Evolutionary conservation across 148 eudicot genomes (phyloP).

Genomic region (Arbutus unedo): DNA sequence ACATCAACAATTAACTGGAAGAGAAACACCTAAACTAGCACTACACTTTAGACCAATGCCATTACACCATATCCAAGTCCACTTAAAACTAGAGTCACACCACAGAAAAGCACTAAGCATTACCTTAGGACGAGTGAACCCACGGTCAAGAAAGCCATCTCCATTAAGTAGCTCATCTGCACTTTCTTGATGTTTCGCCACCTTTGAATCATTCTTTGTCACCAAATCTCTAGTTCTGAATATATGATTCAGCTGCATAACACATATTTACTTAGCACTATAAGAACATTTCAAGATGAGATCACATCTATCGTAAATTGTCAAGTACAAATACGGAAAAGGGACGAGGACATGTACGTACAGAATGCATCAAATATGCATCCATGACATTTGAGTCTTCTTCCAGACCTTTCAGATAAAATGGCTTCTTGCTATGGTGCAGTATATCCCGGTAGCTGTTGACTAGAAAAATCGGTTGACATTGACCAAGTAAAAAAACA

Average conservation of each 20-base stretch:
- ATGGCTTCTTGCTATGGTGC: slow-evolving; percentile 85
- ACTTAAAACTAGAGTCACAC: not conserved
- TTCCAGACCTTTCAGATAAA: slow-evolving; percentile 71
- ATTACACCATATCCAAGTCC: slow-evolving; percentile 1
- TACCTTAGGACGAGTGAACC: slow-evolving; percentile 96
- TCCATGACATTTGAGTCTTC: slow-evolving; percentile 87
- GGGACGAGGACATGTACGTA: slow-evolving; percentile 30
- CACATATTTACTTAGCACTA: not conserved
- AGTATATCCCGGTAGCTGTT: slow-evolving; percentile 83
- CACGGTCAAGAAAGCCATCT: slow-evolving; percentile 70
- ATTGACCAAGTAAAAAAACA: slow-evolving; percentile 6
- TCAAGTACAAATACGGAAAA: not conserved
- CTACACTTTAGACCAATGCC: not conserved
- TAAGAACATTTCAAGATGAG: not conserved
- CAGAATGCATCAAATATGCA: slow-evolving; percentile 86
- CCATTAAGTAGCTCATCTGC: slow-evolving; percentile 33
- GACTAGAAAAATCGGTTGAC: slow-evolving; percentile 36
- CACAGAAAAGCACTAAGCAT: slow-evolving; percentile 1
- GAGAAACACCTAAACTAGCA: not conserved
- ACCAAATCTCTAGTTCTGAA: slow-evolving; percentile 65
- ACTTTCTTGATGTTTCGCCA: slow-evolving; percentile 50
- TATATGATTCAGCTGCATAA: slow-evolving; percentile 82
- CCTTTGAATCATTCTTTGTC: slow-evolving; percentile 64
- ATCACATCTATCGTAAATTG: not conserved
- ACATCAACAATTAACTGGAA: not conserved